A percentile compares a stretch with the other conserved stretches of the same genome.
phyloP scores from a whole-genome alignment of 768 basidiomycete species.

The Dacryopinax primogenitus region DNA sequence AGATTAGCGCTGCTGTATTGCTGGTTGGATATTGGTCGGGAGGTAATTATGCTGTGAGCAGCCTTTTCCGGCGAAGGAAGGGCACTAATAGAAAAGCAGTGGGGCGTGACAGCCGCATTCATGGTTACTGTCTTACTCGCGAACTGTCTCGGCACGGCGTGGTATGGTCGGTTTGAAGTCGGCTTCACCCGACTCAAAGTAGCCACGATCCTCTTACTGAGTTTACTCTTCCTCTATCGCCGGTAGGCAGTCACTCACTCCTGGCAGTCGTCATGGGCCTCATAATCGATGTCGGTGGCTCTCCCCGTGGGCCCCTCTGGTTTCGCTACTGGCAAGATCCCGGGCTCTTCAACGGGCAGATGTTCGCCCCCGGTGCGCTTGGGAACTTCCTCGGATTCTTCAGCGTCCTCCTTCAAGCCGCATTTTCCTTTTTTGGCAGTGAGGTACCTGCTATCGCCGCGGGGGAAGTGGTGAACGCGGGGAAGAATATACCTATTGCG shows the following conservation, averaged over 20 bases:
- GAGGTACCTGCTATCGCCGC: not conserved
- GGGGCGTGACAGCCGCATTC: not conserved
- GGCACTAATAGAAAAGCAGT: too few relatives aligned
- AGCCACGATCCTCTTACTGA: constrained; percentile 30
- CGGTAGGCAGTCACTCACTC: not conserved
- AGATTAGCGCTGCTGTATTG: constrained; percentile 58
- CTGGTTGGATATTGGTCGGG: constrained; percentile 59
- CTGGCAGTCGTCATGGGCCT: constrained; percentile 26
- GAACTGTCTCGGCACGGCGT: constrained; percentile 30
- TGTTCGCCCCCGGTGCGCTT: constrained; percentile 17
- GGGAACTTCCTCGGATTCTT: constrained; percentile 21
- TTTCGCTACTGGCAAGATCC: constrained; percentile 24
- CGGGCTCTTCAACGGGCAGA: constrained; percentile 13
- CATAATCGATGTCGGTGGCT: constrained; percentile 25
- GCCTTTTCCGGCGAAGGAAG: not conserved
- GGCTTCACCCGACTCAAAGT: constrained; percentile 38
- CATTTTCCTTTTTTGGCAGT: constrained; percentile 14
- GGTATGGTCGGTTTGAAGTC: constrained; percentile 45
- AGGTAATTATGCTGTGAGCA: constrained; percentile 1
- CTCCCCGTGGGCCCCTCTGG: constrained; percentile 24
- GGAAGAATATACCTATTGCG: constrained; percentile 11
- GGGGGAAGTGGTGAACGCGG: constrained; percentile 1
- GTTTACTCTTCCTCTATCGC: not conserved
- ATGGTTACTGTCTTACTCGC: constrained; percentile 25
- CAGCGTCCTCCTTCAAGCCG: constrained; percentile 24